Evolutionary conservation across 106 monocot species (phyloP).

Genomic region (Dendrobium nobile): DNA sequence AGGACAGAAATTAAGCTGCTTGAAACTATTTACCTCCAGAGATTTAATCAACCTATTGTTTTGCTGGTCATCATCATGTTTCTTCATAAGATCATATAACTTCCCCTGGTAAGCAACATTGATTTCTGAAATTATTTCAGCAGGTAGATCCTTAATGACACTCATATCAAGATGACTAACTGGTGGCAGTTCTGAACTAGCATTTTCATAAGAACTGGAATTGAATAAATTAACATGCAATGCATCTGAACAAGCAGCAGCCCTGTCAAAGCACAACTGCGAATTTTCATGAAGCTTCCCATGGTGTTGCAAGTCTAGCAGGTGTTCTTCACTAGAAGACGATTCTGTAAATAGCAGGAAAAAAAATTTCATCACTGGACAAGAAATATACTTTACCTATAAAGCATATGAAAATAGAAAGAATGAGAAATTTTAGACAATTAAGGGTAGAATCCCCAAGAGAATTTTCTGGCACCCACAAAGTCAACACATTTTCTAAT

Average conservation of each 20-base stretch:
- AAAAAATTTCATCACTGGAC: background rate
- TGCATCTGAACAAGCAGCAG: constrained; percentile 5
- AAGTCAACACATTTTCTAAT: background rate
- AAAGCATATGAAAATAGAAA: background rate
- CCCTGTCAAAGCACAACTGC: background rate
- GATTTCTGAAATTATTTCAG: constrained; percentile 77
- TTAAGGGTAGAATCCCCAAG: background rate
- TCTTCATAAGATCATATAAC: constrained; percentile 38
- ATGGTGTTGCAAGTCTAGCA: background rate
- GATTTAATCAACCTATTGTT: background rate
- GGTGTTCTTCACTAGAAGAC: background rate
- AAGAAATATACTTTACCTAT: background rate
- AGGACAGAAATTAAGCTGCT: background rate
- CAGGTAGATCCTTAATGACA: constrained; percentile 71
- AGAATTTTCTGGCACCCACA: background rate
- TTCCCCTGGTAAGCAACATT: constrained; percentile 71
- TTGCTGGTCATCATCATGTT: constrained; percentile 8
- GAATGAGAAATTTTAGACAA: background rate
- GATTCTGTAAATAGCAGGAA: constrained; percentile 5
- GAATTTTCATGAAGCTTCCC: constrained; percentile 7
- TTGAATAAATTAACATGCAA: constrained; percentile 6
- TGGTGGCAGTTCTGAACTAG: constrained; percentile 40
- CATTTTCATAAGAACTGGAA: constrained; percentile 17
- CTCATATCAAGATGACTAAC: constrained; percentile 64
- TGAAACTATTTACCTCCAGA: background rate